phyloP scores from a whole-genome alignment of 768 basidiomycete genomes.

The Leccinum subgranulosum region DNA sequence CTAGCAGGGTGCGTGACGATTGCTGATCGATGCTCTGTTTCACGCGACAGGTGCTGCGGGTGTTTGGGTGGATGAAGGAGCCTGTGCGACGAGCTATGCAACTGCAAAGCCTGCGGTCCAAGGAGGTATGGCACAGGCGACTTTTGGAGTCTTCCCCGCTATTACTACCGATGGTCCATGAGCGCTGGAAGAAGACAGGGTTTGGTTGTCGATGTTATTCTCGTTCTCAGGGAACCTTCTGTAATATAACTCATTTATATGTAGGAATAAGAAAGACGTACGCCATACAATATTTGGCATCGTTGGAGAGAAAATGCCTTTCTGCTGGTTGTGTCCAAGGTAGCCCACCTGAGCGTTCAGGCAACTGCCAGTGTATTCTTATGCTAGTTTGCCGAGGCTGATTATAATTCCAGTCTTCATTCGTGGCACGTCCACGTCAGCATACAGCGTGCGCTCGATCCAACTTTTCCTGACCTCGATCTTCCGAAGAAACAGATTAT shows the following conservation, averaged over 20 bases:
- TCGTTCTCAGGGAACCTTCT: background rate
- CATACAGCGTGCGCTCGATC: background rate
- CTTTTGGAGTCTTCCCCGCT: conserved; percentile 2
- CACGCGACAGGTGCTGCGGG: conserved; percentile 10
- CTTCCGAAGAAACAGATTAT: background rate
- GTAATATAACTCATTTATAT: background rate
- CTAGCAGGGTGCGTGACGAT: too few species aligned
- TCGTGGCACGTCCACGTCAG: too few species aligned
- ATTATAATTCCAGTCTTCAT: background rate
- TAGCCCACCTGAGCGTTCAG: too few species aligned
- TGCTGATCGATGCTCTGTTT: background rate
- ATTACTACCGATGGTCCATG: background rate
- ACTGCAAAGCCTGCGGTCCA: conserved; percentile 1
- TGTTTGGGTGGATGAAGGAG: conserved; percentile 15
- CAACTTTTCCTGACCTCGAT: background rate
- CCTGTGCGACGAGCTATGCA: conserved; percentile 5
- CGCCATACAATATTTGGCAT: background rate
- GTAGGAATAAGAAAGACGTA: background rate
- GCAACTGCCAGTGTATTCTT: background rate
- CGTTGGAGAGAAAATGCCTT: background rate
- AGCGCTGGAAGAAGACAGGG: background rate
- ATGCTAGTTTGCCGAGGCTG: background rate
- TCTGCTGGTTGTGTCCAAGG: background rate
- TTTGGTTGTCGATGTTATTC: background rate
- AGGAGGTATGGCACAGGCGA: background rate